Evolutionary conservation across 2,329 filamentous ascomycete species (phyloP).

Genomic region (Cryphonectria nitschkei): DNA sequence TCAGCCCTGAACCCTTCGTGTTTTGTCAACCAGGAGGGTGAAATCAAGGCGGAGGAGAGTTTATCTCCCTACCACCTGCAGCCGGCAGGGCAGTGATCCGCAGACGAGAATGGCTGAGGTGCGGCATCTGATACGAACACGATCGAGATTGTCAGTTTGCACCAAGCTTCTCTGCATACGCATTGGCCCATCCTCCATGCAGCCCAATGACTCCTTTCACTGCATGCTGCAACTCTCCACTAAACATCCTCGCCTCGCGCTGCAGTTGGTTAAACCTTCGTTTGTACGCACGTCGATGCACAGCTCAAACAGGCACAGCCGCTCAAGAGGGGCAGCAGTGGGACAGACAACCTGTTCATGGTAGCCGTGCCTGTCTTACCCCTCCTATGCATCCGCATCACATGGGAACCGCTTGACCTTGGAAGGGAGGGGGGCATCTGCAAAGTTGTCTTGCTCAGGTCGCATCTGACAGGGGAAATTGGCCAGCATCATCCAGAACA

Average conservation of each 20-base stretch:
- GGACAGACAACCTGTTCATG: not conserved
- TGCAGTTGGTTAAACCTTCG: slow-evolving; percentile 7
- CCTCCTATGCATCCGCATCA: slow-evolving; percentile 1
- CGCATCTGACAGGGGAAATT: not conserved
- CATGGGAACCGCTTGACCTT: slow-evolving; percentile 1
- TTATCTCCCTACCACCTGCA: not conserved
- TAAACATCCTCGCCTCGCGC: not conserved
- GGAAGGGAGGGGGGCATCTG: not conserved
- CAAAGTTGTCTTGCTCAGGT: slow-evolving; percentile 2
- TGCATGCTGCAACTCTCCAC: slow-evolving; percentile 5
- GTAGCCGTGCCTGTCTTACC: not conserved
- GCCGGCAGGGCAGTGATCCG: not conserved
- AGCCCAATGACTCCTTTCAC: not conserved
- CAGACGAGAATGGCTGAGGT: not conserved
- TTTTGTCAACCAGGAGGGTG: not conserved
- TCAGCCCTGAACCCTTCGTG: slow-evolving; percentile 3
- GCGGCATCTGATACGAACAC: not conserved
- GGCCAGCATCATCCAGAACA: not conserved
- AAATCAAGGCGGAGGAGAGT: not conserved
- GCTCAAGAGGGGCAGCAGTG: slow-evolving; percentile 2
- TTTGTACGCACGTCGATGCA: not conserved
- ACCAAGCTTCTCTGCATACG: not conserved
- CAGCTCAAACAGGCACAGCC: slow-evolving; percentile 18
- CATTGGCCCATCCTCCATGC: slow-evolving; percentile 5
- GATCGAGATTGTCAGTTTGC: slow-evolving; percentile 1